Percentiles rank a stretch among this genome's conserved stretches.
These are phyloP conservation scores for Amborella trichopoda DNA, from an alignment of 164 flowering plant genomes.

Conservation along the genomic window DNA sequence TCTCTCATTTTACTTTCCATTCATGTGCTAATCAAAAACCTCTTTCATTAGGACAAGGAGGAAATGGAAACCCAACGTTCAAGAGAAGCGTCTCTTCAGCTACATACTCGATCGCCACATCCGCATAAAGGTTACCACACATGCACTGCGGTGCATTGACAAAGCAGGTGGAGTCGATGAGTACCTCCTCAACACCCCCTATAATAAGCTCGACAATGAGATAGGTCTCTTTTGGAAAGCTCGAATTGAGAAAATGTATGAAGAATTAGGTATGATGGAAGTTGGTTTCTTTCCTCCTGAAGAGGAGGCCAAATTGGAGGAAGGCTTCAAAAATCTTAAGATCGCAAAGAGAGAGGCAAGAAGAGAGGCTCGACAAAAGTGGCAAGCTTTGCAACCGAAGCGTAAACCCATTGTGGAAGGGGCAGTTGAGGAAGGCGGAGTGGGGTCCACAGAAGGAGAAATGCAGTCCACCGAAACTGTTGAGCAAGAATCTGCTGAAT, in stretches of 20 bases:
- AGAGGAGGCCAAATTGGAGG: conserved; percentile 44
- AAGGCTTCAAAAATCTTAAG: conserved; percentile 33
- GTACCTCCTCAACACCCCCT: conserved; percentile 22
- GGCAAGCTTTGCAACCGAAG: too few relatives aligned
- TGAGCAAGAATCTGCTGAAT: too few relatives aligned
- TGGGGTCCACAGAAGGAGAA: too few relatives aligned
- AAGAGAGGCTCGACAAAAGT: conserved; percentile 29
- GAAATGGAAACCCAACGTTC: conserved; percentile 67
- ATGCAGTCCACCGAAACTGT: too few relatives aligned
- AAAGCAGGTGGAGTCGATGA: conserved; percentile 65
- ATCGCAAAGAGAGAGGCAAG: conserved; percentile 33
- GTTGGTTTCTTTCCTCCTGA: conserved; percentile 44
- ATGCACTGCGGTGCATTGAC: conserved; percentile 77
- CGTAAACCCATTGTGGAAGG: too few relatives aligned
- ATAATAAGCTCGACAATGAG: conserved; percentile 24
- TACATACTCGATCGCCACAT: conserved; percentile 58
- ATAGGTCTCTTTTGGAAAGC: conserved; percentile 27
- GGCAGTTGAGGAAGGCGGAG: too few relatives aligned
- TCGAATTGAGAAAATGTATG: conserved; percentile 22
- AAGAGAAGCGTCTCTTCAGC: conserved; percentile 38
- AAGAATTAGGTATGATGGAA: conserved; percentile 26
- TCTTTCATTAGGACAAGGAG: conserved; percentile 35
- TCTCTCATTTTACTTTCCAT: background rate
- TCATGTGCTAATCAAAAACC: background rate
- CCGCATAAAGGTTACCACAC: conserved; percentile 54